Evolutionary conservation across 2,329 filamentous ascomycete genomes (phyloP).

Genomic region (Cercospora zeina): DNA sequence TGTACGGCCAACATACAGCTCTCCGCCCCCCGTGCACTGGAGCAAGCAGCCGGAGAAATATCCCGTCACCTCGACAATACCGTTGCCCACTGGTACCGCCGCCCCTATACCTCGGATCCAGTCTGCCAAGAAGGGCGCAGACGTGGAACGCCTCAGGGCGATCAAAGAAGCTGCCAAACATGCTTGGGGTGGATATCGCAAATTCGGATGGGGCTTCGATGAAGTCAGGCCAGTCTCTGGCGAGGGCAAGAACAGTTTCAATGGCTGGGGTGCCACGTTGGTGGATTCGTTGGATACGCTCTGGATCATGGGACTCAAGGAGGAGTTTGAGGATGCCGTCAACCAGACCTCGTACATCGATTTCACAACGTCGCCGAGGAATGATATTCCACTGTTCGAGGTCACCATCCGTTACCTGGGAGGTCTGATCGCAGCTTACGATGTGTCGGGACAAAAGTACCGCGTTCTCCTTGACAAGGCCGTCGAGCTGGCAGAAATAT

Average conservation of each 20-base stretch:
- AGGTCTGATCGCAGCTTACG: constrained; percentile 80
- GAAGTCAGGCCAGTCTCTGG: constrained; percentile 75
- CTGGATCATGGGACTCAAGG: constrained; percentile 79
- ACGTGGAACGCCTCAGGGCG: constrained; percentile 61
- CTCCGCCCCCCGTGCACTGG: constrained; percentile 60
- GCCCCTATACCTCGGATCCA: constrained; percentile 76
- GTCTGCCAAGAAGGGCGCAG: constrained; percentile 62
- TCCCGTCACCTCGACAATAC: constrained; percentile 74
- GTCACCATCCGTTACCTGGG: constrained; percentile 90
- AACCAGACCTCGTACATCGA: constrained; percentile 71
- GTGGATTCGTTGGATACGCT: constrained; percentile 81
- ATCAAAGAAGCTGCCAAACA: constrained; percentile 75
- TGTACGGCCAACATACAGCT: constrained; percentile 9
- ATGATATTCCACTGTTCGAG: constrained; percentile 85
- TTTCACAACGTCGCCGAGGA: constrained; percentile 69
- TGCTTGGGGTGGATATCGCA: constrained; percentile 80
- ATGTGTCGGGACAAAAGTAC: constrained; percentile 71
- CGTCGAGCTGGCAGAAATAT: constrained; percentile 72
- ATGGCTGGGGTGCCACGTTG: constrained; percentile 84
- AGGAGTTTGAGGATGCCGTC: constrained; percentile 78
- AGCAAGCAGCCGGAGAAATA: constrained; percentile 65
- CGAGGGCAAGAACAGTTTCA: constrained; percentile 74
- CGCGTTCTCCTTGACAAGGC: constrained; percentile 73
- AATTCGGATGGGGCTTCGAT: constrained; percentile 80
- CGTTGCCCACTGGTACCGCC: constrained; percentile 70